These are phyloP conservation scores for Lagenidium giganteum DNA, from an alignment of 352 stramenopile genomes.

Conservation along the genomic window DNA sequence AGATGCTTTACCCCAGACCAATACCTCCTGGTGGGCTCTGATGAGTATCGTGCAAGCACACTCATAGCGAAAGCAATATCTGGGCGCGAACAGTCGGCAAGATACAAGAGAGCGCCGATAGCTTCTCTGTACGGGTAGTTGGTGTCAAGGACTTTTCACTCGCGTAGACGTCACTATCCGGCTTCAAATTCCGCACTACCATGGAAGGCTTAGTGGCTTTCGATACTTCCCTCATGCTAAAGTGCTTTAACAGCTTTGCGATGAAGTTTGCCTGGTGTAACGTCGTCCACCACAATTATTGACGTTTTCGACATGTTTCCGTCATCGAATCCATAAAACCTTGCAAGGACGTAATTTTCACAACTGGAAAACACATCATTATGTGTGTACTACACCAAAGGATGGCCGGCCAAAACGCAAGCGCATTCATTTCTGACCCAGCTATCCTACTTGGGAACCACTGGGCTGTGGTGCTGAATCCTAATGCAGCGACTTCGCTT, in stretches of 20 bases:
- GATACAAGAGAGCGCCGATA: conserved; percentile 8
- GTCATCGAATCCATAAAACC: too few relatives aligned
- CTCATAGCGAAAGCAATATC: conserved; percentile 15
- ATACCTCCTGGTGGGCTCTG: conserved; percentile 14
- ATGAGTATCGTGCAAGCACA: conserved; percentile 13
- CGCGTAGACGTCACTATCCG: conserved; percentile 12
- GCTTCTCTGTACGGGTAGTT: conserved; percentile 16
- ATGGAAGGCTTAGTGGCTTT: conserved; percentile 12
- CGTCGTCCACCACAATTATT: too few relatives aligned
- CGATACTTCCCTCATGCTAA: conserved; percentile 10
- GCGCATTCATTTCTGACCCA: too few relatives aligned
- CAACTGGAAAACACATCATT: too few relatives aligned
- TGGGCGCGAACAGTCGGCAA: conserved; percentile 12
- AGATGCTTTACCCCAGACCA: conserved; percentile 12
- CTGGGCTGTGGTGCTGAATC: too few relatives aligned
- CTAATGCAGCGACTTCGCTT: too few relatives aligned
- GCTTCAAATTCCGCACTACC: conserved; percentile 11
- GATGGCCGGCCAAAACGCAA: too few relatives aligned
- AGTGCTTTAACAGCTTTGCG: conserved; percentile 8
- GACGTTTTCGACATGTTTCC: too few relatives aligned
- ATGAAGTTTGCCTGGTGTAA: conserved; percentile 14
- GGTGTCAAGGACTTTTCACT: conserved; percentile 8
- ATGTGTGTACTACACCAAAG: too few relatives aligned
- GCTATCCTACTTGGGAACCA: too few relatives aligned
- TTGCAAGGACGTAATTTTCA: too few relatives aligned